Evolutionary conservation across 345 rosid genomes (phyloP), one percentile per base, ranked within the genome.

Genomic region (Trapa incisa): DNA sequence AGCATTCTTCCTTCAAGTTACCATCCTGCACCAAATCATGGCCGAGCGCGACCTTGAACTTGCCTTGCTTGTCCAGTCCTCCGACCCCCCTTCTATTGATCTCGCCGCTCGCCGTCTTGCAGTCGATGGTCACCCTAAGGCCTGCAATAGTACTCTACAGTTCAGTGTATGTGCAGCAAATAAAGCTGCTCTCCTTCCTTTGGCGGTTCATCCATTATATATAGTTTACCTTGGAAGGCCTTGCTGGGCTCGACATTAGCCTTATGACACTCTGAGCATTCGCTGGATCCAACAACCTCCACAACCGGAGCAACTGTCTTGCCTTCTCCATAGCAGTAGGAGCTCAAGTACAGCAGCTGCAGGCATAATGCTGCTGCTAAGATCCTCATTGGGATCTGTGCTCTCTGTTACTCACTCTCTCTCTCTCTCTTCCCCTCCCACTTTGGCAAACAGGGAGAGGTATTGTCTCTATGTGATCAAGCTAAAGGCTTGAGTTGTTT

Each of bases 91-190:
- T 76, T 5, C 84, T 88, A 52, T 79, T 81, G 69, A 89, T 82
- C 45, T 77, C 76, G 16, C 86, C 91, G 22, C 76, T 81, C 43
- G 77, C 72, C 0, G 54, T 67, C 81, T 88, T 82, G 76, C 98
- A 92, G 0, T 92, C 93, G 33, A 92, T 82, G 8, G 78, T 86
- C 47, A 87, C 92, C 0, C 73, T 75, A 38, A 92, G 89, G 67
- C 98, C 98, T 89, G 74, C 3, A 62, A 52, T 17, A 58, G 15
- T 39, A 70, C 29, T 22, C 29, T 22, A 22, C 29, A 22, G 29
- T 22, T 22, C 29, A 22, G 29, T 22, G 29, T 22, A 22, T 22
- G 29, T 22, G 29, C 29, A 22, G 29, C 29, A 22, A 22, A 22
- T 22, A 22, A 22, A 22, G 29, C 29, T 22, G 29, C 29, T 22